These are phyloP conservation scores for Eucalyptus curtisii DNA, from an alignment of 345 rosid genomes.

Conservation along the genomic window DNA sequence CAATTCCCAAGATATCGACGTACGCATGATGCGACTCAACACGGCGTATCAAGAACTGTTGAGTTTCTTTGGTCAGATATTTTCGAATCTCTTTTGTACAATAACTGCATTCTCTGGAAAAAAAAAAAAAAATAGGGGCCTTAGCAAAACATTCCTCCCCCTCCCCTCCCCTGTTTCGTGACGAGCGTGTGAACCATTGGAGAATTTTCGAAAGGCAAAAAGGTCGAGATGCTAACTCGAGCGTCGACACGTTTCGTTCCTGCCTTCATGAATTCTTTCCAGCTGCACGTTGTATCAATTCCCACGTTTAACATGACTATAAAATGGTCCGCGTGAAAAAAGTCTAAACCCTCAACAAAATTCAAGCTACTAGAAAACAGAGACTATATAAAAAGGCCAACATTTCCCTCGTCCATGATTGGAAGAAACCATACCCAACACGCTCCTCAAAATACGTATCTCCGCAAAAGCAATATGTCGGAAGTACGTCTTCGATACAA, in stretches of 20 bases:
- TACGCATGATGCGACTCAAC: not conserved
- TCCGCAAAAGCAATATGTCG: not conserved
- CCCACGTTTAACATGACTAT: not conserved
- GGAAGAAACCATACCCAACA: not conserved
- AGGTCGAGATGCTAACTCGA: not conserved
- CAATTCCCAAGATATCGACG: rapidly evolving
- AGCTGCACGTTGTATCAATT: not conserved
- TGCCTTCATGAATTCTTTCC: not conserved
- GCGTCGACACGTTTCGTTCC: not conserved
- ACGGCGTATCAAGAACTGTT: rapidly evolving
- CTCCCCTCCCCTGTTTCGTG: too few species aligned
- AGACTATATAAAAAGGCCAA: not conserved
- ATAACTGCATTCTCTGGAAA: not conserved
- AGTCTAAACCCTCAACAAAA: not conserved
- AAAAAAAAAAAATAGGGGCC: too few species aligned
- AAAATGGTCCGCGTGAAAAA: not conserved
- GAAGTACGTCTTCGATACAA: not conserved
- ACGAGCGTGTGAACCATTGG: not conserved
- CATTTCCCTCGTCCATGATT: not conserved
- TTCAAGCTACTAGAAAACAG: not conserved
- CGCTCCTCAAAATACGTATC: not conserved
- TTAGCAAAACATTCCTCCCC: too few species aligned
- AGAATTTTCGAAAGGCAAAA: not conserved
- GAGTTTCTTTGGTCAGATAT: not conserved
- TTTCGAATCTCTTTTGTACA: not conserved